Evolutionary conservation across 2,329 filamentous ascomycete genomes (phyloP), one percentile per base, ranked within the genome.

Genomic region (Penicillium sp.): DNA sequence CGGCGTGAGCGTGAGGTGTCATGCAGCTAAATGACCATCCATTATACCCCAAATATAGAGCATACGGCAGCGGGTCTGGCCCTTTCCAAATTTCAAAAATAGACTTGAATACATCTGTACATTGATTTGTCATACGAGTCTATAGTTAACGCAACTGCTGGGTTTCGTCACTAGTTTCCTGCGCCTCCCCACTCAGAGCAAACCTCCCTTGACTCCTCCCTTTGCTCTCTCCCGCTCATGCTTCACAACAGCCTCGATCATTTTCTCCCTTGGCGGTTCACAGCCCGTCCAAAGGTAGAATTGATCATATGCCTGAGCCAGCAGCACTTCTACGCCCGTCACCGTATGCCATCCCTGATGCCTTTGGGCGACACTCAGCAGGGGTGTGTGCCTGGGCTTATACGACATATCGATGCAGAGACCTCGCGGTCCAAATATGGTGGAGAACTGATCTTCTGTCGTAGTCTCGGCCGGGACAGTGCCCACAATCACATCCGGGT

Each of bases 301-400:
- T 39, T 70, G 68, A 22, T 62, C 62, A 58, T 63, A 70, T 39
- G 60, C 69, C 35, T 71, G 68, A 35, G 62, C 56, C 18, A 68
- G 56, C 14, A 71, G 54, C 3, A 70, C 67, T 50, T 69, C 69
- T n/a, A 69, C 22, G 2, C 70, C 68, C n/a, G 62, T 59, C n/a
- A 62, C 61, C 2, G 49, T 64, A 18, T 57, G 16, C 60, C 61
- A 70, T 22, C 35, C 54, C 35, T 47, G 46, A 43, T 63, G 44
- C 40, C 46, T 59, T 27, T 54, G 62, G 7, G 66, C 64, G 11
- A 56, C 59, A n/a, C 31, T 58, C 39, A 65, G 50, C 7, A 64
- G 63, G 1, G 60, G 62, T 11, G 50, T 68, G 22, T 64, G 55
- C n/a, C 63, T 61, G 16, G 64, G 64, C 46, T 69, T 64, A 49